Evolutionary conservation across 345 rosid genomes (phyloP).

Genomic region (Eucalyptus brandiana): DNA sequence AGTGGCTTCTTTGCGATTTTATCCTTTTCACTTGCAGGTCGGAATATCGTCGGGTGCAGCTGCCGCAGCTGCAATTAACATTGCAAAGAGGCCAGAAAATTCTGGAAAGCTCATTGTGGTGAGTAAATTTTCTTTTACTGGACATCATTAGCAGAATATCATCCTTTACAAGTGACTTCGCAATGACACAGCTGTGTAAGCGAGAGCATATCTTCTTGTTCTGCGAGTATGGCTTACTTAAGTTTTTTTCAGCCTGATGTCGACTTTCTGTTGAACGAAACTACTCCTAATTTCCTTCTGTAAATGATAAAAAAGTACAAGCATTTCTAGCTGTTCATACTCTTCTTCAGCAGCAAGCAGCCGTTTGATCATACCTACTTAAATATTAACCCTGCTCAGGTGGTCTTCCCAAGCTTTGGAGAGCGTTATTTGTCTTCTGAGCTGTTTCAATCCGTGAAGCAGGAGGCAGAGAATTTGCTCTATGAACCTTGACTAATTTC

Average conservation of each 20-base stretch:
- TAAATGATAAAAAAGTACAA: neutral
- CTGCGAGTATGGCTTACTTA: neutral
- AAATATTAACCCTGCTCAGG: neutral
- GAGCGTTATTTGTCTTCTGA: conserved; percentile 24
- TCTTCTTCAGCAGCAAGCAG: neutral
- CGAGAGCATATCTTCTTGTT: neutral
- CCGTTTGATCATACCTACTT: neutral
- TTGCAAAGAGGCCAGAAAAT: conserved; percentile 53
- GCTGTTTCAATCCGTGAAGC: conserved; percentile 15
- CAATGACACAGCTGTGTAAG: neutral
- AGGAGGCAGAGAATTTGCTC: conserved; percentile 13
- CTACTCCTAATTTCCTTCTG: neutral
- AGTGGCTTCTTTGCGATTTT: neutral
- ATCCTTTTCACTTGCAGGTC: conserved; percentile 22
- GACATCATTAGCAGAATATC: neutral
- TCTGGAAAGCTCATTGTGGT: conserved; percentile 62
- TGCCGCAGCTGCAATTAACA: conserved; percentile 49
- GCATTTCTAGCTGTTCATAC: neutral
- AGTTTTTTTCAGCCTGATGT: neutral
- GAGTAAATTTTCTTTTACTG: neutral
- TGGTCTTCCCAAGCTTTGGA: conserved; percentile 21
- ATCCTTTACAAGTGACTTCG: neutral
- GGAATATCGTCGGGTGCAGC: conserved; percentile 81
- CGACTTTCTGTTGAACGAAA: neutral
- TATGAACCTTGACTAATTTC: neutral